Percentiles rank a stretch among this genome's conserved stretches.
These are phyloP conservation scores for Wakefieldia striispora DNA, from an alignment of 768 basidiomycete genomes.

Conservation along the genomic window DNA sequence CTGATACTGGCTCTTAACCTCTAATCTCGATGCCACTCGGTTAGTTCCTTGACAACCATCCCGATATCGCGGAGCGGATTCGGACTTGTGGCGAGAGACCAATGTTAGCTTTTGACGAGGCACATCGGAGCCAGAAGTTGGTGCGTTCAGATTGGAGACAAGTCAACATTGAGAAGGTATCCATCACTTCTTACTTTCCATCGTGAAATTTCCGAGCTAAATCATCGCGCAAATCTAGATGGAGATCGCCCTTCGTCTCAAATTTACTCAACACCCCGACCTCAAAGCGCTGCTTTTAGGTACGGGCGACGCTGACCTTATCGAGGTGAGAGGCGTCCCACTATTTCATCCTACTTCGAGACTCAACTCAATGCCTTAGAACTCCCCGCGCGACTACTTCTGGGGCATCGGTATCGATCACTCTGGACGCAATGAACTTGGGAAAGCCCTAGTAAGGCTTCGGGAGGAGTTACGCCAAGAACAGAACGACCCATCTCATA, in stretches of 20 bases:
- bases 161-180: conserved; percentile 64
- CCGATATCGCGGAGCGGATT: conserved; percentile 67
- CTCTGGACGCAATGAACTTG: conserved; percentile 70
- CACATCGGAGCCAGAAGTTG: conserved; percentile 59
- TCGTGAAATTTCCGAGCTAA: background rate
- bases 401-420: conserved; percentile 74
- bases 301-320: conserved; percentile 63
- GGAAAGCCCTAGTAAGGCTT: conserved; percentile 64
- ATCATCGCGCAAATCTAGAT: conserved; percentile 43
- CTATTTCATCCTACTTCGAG: background rate
- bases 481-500: conserved; percentile 22
- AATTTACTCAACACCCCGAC: conserved; percentile 68
- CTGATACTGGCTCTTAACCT: conserved; percentile 1
- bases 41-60: conserved; percentile 59
- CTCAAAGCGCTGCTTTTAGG: conserved; percentile 57
- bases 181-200: background rate
- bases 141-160: conserved; percentile 66
- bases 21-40: background rate
- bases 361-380: conserved; percentile 34
- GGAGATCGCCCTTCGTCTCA: conserved; percentile 62
- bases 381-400: conserved; percentile 74
- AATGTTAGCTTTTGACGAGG: conserved; percentile 64
- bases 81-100: conserved; percentile 61
- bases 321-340: conserved; percentile 51
- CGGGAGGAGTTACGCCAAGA: conserved; percentile 49